phyloP scores from a whole-genome alignment of 2,329 filamentous ascomycete species.

The Penicillium concentricum region DNA sequence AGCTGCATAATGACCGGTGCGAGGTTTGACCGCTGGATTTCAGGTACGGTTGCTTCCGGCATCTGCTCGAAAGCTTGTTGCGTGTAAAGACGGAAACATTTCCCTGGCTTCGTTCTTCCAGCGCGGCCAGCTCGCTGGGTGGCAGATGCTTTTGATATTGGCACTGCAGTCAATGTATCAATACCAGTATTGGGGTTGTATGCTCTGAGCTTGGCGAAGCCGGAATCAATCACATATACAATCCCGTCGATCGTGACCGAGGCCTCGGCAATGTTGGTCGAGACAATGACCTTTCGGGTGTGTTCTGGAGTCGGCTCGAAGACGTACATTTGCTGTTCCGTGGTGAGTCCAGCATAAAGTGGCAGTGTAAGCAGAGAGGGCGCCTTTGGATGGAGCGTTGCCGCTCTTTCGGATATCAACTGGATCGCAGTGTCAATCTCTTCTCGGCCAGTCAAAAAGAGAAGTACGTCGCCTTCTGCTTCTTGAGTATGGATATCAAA shows the following conservation, averaged over 20 bases:
- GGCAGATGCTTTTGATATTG: constrained; percentile 88
- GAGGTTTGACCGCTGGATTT: constrained; percentile 89
- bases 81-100: constrained; percentile 91
- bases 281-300: constrained; percentile 85
- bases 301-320: constrained; percentile 81
- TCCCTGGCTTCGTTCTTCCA: constrained; percentile 83
- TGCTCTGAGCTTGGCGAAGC: constrained; percentile 84
- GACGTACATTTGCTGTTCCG: constrained; percentile 91
- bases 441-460: constrained; percentile 89
- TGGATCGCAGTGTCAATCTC: constrained; percentile 86
- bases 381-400: constrained; percentile 59
- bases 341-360: constrained; percentile 83
- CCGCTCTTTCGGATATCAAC: constrained; percentile 70
- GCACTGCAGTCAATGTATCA: constrained; percentile 77
- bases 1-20: constrained; percentile 86
- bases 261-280: constrained; percentile 95
- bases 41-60: constrained; percentile 73
- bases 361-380: constrained; percentile 69
- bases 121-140: constrained; percentile 87
- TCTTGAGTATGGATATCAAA: constrained; percentile 85
- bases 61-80: constrained; percentile 68
- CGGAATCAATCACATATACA: constrained; percentile 84
- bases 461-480: constrained; percentile 77
- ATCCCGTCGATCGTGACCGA: constrained; percentile 93
- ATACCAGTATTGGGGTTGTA: constrained; percentile 85